Base-by-base conservation (phyloP, 805 yeast species). In the Monosporozyma yasuniensis region DNA sequence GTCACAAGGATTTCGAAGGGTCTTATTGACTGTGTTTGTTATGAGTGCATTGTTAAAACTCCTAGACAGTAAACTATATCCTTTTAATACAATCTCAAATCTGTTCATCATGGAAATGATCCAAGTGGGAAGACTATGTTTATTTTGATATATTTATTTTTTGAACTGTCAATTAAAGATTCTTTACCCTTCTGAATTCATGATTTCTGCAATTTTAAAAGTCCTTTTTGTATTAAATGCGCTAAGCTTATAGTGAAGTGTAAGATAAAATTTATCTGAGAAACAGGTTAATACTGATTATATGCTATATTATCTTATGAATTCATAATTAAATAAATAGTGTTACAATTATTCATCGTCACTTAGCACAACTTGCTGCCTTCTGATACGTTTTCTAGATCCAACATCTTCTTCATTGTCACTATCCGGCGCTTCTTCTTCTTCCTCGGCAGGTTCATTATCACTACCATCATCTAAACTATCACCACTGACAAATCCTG, bases 401-500 rank as follows among this genome's bases (percentile, higher is more conserved):
- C 45, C 19, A n/a, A 18, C n/a, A 10, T 35, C 22, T 51, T 12
- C 42, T 4, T 63, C 65, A 10, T 63, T 64, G 61, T 51, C 9
- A 63, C 60, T 34, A 47, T 55, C 37, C 49, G 53, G 25, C 61
- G 51, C 48, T 56, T 58, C 48, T 56, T 57, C 10, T 57, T 57
- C 18, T 10, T 52, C 47, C 14, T 44, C 48, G 5, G 46, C 52
- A 22, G 48, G 52, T 19, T 66, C 72, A 18, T 69, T 72, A 27
- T 70, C 73, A 4, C 66, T 72, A 7, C 70, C 67, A 42, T 71
- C 74, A 37, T 58, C 63, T 6, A 64, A 54, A 44, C 63, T 61
- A 50, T 63, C 66, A 9, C 67, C 69, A 48, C 66, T 62, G 25
- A 56, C 68, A 57, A 56, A 61, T 9, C 66, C 66, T 21, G 54